These are phyloP conservation scores for Chrysosporium keratinophilum DNA, from an alignment of 2,329 filamentous ascomycete genomes.

Conservation along the genomic window DNA sequence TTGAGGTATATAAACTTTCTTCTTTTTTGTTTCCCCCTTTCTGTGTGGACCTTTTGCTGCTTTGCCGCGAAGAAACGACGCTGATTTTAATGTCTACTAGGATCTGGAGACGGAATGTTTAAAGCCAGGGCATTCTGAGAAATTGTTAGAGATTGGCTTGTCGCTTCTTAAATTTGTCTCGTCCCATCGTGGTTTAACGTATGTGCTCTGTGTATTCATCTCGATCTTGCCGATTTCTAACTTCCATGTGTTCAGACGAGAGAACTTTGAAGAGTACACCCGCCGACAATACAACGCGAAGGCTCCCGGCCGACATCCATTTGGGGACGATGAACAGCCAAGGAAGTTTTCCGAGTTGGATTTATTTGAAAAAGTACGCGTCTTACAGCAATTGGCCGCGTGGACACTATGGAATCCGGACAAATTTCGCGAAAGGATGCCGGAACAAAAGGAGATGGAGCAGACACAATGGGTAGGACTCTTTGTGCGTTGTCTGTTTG, in stretches of 20 bases:
- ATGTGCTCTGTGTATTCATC: slow-evolving; percentile 32
- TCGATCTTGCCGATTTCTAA: neutral
- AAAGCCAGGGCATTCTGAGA: slow-evolving; percentile 59
- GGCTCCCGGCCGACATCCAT: slow-evolving; percentile 67
- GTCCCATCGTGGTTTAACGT: slow-evolving; percentile 87
- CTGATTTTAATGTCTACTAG: slow-evolving; percentile 38
- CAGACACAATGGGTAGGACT: slow-evolving; percentile 69
- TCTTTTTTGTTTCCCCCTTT: neutral
- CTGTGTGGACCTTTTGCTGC: neutral
- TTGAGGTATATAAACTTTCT: slow-evolving; percentile 57
- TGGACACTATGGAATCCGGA: slow-evolving; percentile 86
- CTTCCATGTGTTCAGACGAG: slow-evolving; percentile 48
- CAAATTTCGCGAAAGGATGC: slow-evolving; percentile 74
- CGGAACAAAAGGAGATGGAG: slow-evolving; percentile 67
- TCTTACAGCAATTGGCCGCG: slow-evolving; percentile 78
- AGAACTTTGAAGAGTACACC: slow-evolving; percentile 88
- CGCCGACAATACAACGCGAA: slow-evolving; percentile 80
- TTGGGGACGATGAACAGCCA: slow-evolving; percentile 64
- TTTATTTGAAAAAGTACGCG: slow-evolving; percentile 62
- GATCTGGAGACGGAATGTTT: slow-evolving; percentile 82
- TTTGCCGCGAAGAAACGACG: neutral
- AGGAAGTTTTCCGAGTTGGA: slow-evolving; percentile 71
- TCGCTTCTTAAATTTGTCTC: slow-evolving; percentile 85
- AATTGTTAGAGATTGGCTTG: slow-evolving; percentile 71
- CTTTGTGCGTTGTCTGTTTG: neutral